Conservation (phyloP, 805 yeast species). For the Myxozyma neotropica region DNA sequence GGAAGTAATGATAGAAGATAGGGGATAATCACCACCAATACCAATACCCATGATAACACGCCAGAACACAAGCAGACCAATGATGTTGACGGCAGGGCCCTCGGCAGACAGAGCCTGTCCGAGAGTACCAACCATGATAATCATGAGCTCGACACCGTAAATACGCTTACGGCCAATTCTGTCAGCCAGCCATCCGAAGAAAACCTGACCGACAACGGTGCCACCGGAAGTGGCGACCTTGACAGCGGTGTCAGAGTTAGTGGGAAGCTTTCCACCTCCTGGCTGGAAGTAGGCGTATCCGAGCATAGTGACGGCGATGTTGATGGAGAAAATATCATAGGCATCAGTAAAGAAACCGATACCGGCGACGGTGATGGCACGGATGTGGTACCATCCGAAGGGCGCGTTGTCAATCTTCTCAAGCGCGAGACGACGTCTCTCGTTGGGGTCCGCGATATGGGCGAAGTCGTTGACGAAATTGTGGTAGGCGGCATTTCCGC, state of each 20-base stretch:
- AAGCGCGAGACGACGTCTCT: constrained; percentile 61
- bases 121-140: constrained; percentile 79
- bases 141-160: constrained; percentile 83
- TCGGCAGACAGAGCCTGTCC: constrained; percentile 74
- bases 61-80: constrained; percentile 72
- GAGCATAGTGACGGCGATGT: constrained; percentile 79
- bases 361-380: constrained; percentile 54
- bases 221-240: constrained; percentile 93
- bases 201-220: constrained; percentile 87
- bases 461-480: constrained; percentile 57
- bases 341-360: constrained; percentile 93
- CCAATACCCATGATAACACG: constrained; percentile 93
- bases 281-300: constrained; percentile 73
- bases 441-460: constrained; percentile 59
- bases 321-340: constrained; percentile 89
- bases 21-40: constrained; percentile 96
- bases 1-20: constrained; percentile 89
- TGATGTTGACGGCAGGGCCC: constrained; percentile 46
- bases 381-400: constrained; percentile 60
- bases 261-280: constrained; percentile 55
- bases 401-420: constrained; percentile 61
- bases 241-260: constrained; percentile 71
- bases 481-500: constrained; percentile 63
- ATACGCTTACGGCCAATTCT: constrained; percentile 80
- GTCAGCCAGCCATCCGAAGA: constrained; percentile 84